Conservation (phyloP, 495 filamentous ascomycete genomes). For the Alectoria sarmentosa region DNA sequence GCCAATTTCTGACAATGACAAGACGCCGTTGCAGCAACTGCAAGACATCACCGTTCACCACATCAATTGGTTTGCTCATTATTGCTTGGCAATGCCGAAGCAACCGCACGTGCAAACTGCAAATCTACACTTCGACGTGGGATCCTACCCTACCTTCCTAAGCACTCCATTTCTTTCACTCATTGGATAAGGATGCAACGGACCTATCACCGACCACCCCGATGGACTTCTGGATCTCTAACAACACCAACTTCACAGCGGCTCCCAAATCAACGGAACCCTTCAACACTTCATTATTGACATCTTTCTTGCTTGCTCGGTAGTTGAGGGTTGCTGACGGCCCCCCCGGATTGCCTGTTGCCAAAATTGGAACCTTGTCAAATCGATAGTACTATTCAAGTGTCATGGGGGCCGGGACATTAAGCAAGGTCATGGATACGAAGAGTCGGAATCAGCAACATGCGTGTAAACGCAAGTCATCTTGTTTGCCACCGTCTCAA, state of each 20-base stretch:
- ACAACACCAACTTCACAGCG: not conserved
- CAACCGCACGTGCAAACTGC: not conserved
- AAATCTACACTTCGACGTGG: not conserved
- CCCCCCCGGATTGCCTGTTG: not conserved
- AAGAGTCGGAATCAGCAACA: not conserved
- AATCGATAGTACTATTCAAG: not conserved
- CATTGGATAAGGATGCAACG: not conserved
- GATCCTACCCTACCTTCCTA: not conserved
- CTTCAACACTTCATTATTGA: not conserved
- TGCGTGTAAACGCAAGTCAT: not conserved
- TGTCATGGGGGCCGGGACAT: not conserved
- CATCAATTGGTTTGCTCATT: not conserved
- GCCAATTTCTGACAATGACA: not conserved
- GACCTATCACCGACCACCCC: not conserved
- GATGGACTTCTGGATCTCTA: not conserved
- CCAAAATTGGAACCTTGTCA: slow-evolving; percentile 10
- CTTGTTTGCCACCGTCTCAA: slow-evolving; percentile 8
- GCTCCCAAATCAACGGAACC: not conserved
- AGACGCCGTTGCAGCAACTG: too few species aligned
- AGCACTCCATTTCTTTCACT: not conserved
- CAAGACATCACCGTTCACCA: too few species aligned
- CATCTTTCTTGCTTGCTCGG: not conserved
- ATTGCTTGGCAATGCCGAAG: not conserved
- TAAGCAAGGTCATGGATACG: not conserved
- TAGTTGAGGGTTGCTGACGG: not conserved